A percentile compares a stretch with the other conserved stretches of the same genome.
phyloP scores from a whole-genome alignment of 129 eudicot genomes.

The Calendula officinalis region DNA sequence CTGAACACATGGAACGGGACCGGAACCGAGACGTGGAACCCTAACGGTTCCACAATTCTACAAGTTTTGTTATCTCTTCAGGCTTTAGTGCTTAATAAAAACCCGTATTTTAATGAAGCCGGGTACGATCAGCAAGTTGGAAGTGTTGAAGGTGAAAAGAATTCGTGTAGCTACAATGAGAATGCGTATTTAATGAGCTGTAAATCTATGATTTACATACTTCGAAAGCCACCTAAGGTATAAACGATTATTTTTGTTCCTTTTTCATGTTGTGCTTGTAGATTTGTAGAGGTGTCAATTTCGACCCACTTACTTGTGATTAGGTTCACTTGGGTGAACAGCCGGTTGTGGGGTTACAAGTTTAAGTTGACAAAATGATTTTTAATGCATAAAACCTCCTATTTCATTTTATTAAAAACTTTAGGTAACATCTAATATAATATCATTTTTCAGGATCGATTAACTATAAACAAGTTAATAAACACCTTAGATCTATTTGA shows the following conservation, averaged over 20 bases:
- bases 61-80: slow-evolving; percentile 94
- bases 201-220: slow-evolving; percentile 78
- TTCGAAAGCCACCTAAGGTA: slow-evolving; percentile 91
- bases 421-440: no score
- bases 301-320: neutral
- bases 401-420: neutral
- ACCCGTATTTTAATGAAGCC: slow-evolving; percentile 94
- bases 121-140: slow-evolving; percentile 90
- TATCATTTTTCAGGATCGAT: no score
- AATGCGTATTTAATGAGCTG: slow-evolving; percentile 80
- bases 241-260: neutral
- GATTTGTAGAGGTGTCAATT: neutral
- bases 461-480: no score
- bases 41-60: slow-evolving; percentile 75
- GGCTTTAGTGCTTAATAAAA: slow-evolving; percentile 88
- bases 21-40: slow-evolving; percentile 87
- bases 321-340: no score
- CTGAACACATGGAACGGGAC: slow-evolving; percentile 95
- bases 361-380: no score
- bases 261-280: neutral
- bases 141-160: slow-evolving; percentile 86
- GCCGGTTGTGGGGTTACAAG: no score
- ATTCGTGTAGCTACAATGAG: slow-evolving; percentile 87
- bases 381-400: neutral
- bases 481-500: no score